Base-by-base conservation (phyloP, 352 stramenopile genomes). In the Pythium periplocum region DNA sequence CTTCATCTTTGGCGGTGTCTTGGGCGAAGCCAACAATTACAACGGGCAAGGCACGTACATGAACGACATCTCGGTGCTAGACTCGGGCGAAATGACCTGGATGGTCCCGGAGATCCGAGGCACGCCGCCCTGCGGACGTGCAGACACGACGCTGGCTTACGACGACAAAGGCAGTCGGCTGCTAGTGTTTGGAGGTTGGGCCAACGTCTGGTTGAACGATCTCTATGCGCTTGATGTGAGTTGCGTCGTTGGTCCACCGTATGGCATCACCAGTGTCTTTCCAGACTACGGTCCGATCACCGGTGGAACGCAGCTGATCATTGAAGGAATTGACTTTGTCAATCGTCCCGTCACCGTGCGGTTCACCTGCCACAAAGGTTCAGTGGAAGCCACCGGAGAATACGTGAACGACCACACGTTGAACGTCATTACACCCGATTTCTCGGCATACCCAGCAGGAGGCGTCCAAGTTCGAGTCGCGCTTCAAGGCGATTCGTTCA, bases 1-100 rank as follows among this genome's bases (percentile, higher is more conserved):
- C 8, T 98, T 98, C 63, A 75, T 97, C 12, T 99, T 98, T 68
- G 96, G 96, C n/a, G 96, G 96, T 12, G 95, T 98, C 32, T 78
- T 93, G 33, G 93, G 93, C 11, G 86, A 98, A 40, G 60, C 94
- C 0, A 85, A 87, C 48, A 89, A 95, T 46, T 93, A 93, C 64
- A 90, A 88, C 48, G 71, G 85, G 3, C 75, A 84, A 30, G 91
- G 91, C 36, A 77, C 68, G 26, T 97, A 86, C 62, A 72, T 78
- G 55, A 97, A 89, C 47, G 90, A 98, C 59, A 81, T 98, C 50
- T 83, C 85, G 38, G 86, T 98, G 39, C 70, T 98, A 7, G 93
- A 98, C 67, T 97, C 87, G 30, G 93, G 90, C n/a, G 90, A 86
- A 6, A 85, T 96, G 68, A 80, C 57, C 5, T 98, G 94, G 95